Evolutionary conservation across 176 grass and related monocot genomes (phyloP), one percentile per base, ranked within the genome.

Genomic region (Musa beccarii): DNA sequence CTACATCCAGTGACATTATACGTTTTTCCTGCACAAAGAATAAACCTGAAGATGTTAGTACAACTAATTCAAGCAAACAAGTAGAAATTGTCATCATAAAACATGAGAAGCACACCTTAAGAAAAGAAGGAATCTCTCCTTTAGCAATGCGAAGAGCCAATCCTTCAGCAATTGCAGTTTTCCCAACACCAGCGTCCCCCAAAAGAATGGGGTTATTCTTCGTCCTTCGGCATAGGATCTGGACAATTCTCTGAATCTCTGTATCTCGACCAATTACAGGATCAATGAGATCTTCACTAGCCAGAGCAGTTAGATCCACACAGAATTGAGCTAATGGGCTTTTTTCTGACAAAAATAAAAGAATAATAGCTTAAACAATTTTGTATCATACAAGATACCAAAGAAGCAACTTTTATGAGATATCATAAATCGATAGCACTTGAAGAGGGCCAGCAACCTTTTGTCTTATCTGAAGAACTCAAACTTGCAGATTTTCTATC

Each of bases 1-100:
- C 88, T 71, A 94, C 74, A 68, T 99, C 95, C 14, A 94, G 83
- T 71, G 95, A 94, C 90, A 99, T 81, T 84, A 99, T 94, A 49
- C 88, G 86, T 66, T 94, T 99, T 78, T 76, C 88, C 92, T 96
- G 86, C 73, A 83, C 55, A 72, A 43, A 86, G 2, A 79, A 11
- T 63, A 55, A 29, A 64, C 54, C 64, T 54, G 59, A 77, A 83
- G 25, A 11, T 71, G 69, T 70, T 49, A 63, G 50, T 51, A 73
- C 28, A 75, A 43, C 10, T 73, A 59, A 10, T 74, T 64, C 25
- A 63, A 72, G 23, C 4, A 28, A 52, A 53, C 17, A 73, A 28
- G 51, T 54, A 68, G 53, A 19, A 67, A 3, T 7, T 53, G 20
- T 73, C 43, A 80, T 17, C 12, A 64, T 11, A 29, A 82, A 21